Evolutionary conservation across 257 asterid genomes (phyloP).

Genomic region (Handroanthus guayacan): DNA sequence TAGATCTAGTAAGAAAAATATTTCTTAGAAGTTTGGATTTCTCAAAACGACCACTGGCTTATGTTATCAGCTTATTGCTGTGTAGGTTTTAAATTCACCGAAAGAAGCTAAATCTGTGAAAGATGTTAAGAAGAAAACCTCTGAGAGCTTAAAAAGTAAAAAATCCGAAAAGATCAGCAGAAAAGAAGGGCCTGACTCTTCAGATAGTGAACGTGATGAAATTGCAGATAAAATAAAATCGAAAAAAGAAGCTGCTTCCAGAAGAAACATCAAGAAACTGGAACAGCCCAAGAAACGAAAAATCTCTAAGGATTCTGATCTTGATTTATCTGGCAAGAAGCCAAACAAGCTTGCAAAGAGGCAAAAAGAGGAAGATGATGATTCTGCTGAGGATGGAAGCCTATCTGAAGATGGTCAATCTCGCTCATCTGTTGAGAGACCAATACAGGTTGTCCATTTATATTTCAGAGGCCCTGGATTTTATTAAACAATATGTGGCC

Average conservation of each 20-base stretch:
- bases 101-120: slow-evolving; percentile 50
- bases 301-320: slow-evolving; percentile 53
- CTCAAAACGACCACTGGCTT: slow-evolving; percentile 9
- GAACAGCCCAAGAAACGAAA: slow-evolving; percentile 69
- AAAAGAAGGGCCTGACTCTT: slow-evolving; percentile 46
- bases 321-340: slow-evolving; percentile 55
- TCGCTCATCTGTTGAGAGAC: slow-evolving; percentile 55
- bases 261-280: slow-evolving; percentile 47
- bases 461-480: slow-evolving; percentile 18
- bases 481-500: slow-evolving; percentile 19
- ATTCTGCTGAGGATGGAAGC: slow-evolving; percentile 55
- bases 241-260: slow-evolving; percentile 54
- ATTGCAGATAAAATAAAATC: slow-evolving; percentile 47
- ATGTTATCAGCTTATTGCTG: slow-evolving; percentile 19
- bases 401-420: slow-evolving; percentile 69
- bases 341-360: slow-evolving; percentile 54
- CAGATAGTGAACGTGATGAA: slow-evolving; percentile 51
- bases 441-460: slow-evolving; percentile 54
- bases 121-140: slow-evolving; percentile 50
- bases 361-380: slow-evolving; percentile 55
- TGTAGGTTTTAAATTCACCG: slow-evolving; percentile 62
- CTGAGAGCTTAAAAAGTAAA: slow-evolving; percentile 45
- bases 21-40: slow-evolving; percentile 24
- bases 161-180: slow-evolving; percentile 44
- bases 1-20: slow-evolving; percentile 65